Evolutionary conservation across 2,329 filamentous ascomycete species (phyloP).

Genomic region (Coleophoma eucalyptorum): DNA sequence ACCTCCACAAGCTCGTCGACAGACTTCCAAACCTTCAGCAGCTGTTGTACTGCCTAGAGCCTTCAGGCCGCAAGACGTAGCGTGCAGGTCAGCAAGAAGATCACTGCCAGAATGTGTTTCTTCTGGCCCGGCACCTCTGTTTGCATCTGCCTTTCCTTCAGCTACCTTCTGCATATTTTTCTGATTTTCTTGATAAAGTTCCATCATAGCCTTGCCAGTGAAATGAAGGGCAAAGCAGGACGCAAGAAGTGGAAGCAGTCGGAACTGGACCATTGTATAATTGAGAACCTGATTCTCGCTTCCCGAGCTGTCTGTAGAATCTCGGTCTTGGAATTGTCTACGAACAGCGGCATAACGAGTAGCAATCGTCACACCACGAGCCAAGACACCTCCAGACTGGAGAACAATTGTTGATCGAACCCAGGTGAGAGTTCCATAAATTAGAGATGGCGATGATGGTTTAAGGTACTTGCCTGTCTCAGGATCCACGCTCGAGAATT

Average conservation of each 20-base stretch:
- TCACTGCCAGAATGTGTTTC: slow-evolving; percentile 63
- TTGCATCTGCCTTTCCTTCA: slow-evolving; percentile 32
- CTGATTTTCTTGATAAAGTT: slow-evolving; percentile 69
- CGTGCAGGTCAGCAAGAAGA: slow-evolving; percentile 69
- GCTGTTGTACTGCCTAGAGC: slow-evolving; percentile 68
- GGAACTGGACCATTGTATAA: slow-evolving; percentile 78
- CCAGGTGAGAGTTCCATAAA: slow-evolving; percentile 76
- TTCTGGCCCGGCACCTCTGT: slow-evolving; percentile 62
- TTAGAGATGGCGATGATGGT: slow-evolving; percentile 60
- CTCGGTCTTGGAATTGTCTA: slow-evolving; percentile 74
- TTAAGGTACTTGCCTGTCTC: slow-evolving; percentile 64
- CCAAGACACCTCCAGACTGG: slow-evolving; percentile 67
- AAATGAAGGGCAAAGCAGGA: slow-evolving; percentile 77
- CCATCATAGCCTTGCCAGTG: slow-evolving; percentile 74
- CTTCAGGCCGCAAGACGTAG: slow-evolving; percentile 73
- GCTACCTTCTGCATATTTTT: slow-evolving; percentile 51
- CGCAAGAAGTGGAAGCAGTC: slow-evolving; percentile 68
- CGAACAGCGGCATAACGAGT: slow-evolving; percentile 70
- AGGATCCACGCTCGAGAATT: slow-evolving; percentile 67
- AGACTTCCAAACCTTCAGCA: slow-evolving; percentile 71
- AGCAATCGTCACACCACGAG: slow-evolving; percentile 74
- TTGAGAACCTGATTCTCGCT: slow-evolving; percentile 74
- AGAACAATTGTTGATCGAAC: slow-evolving; percentile 71
- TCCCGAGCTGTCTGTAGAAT: slow-evolving; percentile 51
- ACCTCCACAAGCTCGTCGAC: slow-evolving; percentile 71